Evolutionary conservation across 352 stramenopile species (phyloP), one percentile per base, ranked within the genome.

Genomic region (Phytopythium boreale): DNA sequence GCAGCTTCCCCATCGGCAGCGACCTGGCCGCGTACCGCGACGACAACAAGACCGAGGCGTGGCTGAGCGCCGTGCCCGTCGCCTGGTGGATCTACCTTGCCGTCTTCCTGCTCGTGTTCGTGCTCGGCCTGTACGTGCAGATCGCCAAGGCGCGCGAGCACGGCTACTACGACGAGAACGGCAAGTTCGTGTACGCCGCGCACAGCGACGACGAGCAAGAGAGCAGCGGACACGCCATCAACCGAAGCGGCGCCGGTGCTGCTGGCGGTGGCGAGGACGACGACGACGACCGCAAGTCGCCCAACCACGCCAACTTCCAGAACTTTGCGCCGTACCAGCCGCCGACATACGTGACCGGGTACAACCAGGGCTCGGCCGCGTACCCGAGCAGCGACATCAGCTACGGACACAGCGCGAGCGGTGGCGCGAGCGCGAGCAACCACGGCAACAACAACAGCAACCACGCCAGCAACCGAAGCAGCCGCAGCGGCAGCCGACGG

Each of bases 41-140:
- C 51, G 19, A 63, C 29, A 56, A 59, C 24, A 37, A 24, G 2
- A 55, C 72, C 1, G 69, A 73, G 26, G 39, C 49, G 1, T 88
- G 69, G 69, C 5, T 80, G 12, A 80, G 79, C 56, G 63, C 68
- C 10, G 71, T 94, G 20, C 77, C 79, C 1, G 56, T 22, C 2
- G 66, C 75, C 6, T 94, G 86, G 86, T 94, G 82, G 82, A 65
- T 44, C 4, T 92, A 92, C 68, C 63, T 94, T 43, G 70, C 58
- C 27, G 80, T 70, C 2, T 80, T 80, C 17, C 19, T 88, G 26
- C n/a, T 77, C 10, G 41, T 88, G 8, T 86, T 81, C n/a, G 41
- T 77, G 19, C 7, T 81, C 20, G 81, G 81, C 11, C 61, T 76
- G 41, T 62, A 64, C 41, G 39, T 83, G 39, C 75, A 81, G 63